Percentiles rank a stretch among this genome's conserved stretches.
Evolutionary conservation across 805 yeast genomes (phyloP).

Genomic region (Kluyveromyces lactis): DNA sequence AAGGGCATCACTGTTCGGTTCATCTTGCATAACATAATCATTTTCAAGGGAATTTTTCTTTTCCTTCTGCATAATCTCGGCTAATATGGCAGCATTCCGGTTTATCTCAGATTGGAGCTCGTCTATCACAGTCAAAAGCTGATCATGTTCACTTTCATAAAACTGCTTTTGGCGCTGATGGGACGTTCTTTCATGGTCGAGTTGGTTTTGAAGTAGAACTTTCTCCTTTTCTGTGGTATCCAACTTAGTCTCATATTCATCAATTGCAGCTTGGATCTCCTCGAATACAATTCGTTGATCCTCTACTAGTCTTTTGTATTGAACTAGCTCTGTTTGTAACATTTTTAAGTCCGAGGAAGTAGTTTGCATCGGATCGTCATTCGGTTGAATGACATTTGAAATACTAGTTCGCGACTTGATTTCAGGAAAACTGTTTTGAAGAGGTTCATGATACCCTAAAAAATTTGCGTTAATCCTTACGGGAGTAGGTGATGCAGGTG

Average conservation of each 20-base stretch:
- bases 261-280: slow-evolving; percentile 26
- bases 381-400: neutral
- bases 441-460: no score
- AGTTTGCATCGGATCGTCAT: slow-evolving; percentile 24
- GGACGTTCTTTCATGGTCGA: slow-evolving; percentile 19
- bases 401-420: neutral
- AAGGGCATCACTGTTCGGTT: neutral
- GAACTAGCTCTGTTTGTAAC: slow-evolving; percentile 16
- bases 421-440: no score
- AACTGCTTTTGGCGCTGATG: slow-evolving; percentile 21
- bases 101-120: slow-evolving; percentile 27
- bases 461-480: neutral
- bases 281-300: slow-evolving; percentile 27
- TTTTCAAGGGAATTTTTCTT: neutral
- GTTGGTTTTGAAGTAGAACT: slow-evolving; percentile 15
- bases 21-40: neutral
- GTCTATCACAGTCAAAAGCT: slow-evolving; percentile 25
- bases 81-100: slow-evolving; percentile 3
- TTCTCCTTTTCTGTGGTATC: slow-evolving; percentile 24
- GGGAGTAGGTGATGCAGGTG: slow-evolving; percentile 15
- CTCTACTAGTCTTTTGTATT: slow-evolving; percentile 22
- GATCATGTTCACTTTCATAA: slow-evolving; percentile 25
- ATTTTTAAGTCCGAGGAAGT: slow-evolving; percentile 6
- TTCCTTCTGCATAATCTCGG: slow-evolving; percentile 16
- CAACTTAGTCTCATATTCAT: slow-evolving; percentile 26